Evolutionary conservation across 2,329 filamentous ascomycete species (phyloP), one percentile per base, ranked within the genome.

Genomic region (Xylaria sp.): DNA sequence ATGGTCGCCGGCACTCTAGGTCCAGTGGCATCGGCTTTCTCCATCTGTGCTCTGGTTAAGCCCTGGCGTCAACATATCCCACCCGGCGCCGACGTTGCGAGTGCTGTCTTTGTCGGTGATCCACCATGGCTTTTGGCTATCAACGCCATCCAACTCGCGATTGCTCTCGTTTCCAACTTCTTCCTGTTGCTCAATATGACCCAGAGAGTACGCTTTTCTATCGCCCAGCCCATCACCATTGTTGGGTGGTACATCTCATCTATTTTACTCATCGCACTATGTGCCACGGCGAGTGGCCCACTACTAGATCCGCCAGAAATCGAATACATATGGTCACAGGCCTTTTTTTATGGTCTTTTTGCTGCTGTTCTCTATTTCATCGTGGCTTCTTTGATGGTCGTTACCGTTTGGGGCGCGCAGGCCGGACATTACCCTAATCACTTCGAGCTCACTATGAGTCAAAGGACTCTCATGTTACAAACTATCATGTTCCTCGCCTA

Each of bases 161-260:
- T 92, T 62, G 93, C 93, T 15, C 79, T 97, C 31, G 74, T 89
- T 1, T 91, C 93, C 7, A 97, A 97, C 69, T 65, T 91, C 1
- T 93, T 92, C 64, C 82, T 97, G 1, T 82, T 97, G 0, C 85
- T 95, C 67, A 97, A 97, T 76, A 97, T 97, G 83, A 91, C 92
- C 0, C 85, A 87, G 58, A 83, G 88, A 5, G 84, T 97, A 6
- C 86, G 91, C 52, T 97, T 96, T 73, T 88, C 89, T 17, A 81
- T 96, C 38, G 92, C 93, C 1, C 85, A 96, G 62, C 93, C 93
- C 0, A 81, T 92, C 21, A 96, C 92, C 0, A 96, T 97, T 61
- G 75, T 90, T 7, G 85, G 91, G 61, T 97, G 93, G 92, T 86
- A 86, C 66, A 75, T 87, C 40, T 88, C 87, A 0, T 80, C 86